Percentiles rank a stretch among this genome's conserved stretches.
Evolutionary conservation across 2,329 filamentous ascomycete genomes (phyloP).

Genomic region (Setomelanomma holmii): DNA sequence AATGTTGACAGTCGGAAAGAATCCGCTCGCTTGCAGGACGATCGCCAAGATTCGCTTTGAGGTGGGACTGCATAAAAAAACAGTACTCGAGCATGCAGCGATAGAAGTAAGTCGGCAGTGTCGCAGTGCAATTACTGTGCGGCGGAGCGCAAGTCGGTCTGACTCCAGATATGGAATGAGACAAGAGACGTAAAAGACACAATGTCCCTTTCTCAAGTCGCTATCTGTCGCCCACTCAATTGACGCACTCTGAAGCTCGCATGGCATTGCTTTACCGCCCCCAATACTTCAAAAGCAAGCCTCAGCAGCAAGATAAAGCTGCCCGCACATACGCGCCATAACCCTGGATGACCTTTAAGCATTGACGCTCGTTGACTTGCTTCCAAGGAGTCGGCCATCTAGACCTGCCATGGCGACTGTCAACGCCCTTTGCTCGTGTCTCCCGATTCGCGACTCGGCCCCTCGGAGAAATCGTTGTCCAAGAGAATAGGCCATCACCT

Average conservation of each 20-base stretch:
- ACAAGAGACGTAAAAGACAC: not conserved
- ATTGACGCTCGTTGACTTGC: constrained; percentile 4
- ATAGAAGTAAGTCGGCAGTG: not conserved
- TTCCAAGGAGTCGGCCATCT: too few species aligned
- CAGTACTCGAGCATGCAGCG: not conserved
- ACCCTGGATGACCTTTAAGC: constrained; percentile 12
- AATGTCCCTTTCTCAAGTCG: not conserved
- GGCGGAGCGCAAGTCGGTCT: not conserved
- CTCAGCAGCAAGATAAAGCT: not conserved
- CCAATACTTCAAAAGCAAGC: not conserved
- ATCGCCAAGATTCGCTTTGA: not conserved
- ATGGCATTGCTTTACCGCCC: constrained; percentile 1
- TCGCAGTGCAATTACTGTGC: not conserved
- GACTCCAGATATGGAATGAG: not conserved
- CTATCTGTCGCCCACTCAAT: not conserved
- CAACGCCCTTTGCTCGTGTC: too few species aligned
- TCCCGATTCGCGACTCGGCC: too few species aligned
- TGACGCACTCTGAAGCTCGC: too few species aligned
- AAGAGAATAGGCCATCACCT: too few species aligned
- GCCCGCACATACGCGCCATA: constrained; percentile 19
- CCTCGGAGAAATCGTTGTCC: too few species aligned
- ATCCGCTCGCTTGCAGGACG: not conserved
- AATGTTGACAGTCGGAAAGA: not conserved
- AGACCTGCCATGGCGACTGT: too few species aligned
- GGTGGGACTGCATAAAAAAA: not conserved